A percentile compares a stretch with the other conserved stretches of the same genome.
These are phyloP conservation scores for Myrica gale DNA, from an alignment of 306 rosid genomes.

Conservation along the genomic window DNA sequence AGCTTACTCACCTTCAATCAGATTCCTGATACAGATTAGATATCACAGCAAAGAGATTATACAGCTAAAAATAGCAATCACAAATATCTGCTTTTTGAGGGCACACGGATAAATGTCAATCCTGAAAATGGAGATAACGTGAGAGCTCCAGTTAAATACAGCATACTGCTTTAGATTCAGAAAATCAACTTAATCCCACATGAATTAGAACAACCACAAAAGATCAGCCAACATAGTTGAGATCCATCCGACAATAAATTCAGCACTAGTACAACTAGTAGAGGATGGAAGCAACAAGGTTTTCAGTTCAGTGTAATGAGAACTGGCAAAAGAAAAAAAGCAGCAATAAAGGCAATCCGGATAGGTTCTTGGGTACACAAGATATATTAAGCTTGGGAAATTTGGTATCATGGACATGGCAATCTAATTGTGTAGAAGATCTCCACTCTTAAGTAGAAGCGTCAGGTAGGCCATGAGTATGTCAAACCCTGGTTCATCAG, in stretches of 20 bases:
- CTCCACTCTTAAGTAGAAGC: constrained; percentile 75
- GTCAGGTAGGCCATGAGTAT: constrained; percentile 90
- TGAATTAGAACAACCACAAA: constrained; percentile 36
- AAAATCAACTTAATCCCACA: constrained; percentile 26
- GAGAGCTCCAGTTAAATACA: constrained; percentile 41
- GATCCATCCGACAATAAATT: constrained; percentile 27
- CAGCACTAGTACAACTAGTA: constrained; percentile 31
- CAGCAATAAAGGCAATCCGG: constrained; percentile 51
- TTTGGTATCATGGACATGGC: constrained; percentile 74
- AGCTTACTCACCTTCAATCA: constrained; percentile 16
- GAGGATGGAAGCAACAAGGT: constrained; percentile 50
- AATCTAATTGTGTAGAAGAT: constrained; percentile 46
- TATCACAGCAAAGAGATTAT: not conserved
- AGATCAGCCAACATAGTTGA: constrained; percentile 33
- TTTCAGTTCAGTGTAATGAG: constrained; percentile 44
- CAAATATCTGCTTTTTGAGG: constrained; percentile 30
- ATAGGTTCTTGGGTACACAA: constrained; percentile 80
- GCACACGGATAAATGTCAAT: constrained; percentile 28
- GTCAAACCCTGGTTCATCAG: constrained; percentile 97
- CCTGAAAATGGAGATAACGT: constrained; percentile 54
- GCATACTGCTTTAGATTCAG: constrained; percentile 26
- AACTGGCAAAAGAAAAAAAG: constrained; percentile 43
- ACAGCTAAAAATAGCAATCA: constrained; percentile 12
- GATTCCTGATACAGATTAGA: constrained; percentile 15
- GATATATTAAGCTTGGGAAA: constrained; percentile 68